Evolutionary conservation across 202 grass and related monocot species (phyloP).

Genomic region (Dendrocalamus latiflorus): DNA sequence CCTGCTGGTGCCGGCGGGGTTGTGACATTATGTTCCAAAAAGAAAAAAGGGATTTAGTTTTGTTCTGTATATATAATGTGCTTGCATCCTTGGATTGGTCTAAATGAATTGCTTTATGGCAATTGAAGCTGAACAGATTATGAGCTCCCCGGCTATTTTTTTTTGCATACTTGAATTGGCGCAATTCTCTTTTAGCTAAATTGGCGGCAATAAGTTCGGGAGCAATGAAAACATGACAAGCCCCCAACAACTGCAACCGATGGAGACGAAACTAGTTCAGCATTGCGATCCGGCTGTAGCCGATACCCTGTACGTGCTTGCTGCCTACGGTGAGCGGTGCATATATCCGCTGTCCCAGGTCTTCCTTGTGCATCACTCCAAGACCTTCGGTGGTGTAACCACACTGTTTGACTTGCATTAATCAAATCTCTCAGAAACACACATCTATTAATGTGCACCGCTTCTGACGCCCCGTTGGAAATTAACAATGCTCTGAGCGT

Average conservation of each 20-base stretch:
- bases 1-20: background rate
- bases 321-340: too few relatives aligned
- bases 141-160: background rate
- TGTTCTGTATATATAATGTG: background rate
- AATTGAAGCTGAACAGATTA: background rate
- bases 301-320: too few relatives aligned
- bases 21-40: background rate
- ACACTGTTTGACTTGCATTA: background rate
- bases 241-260: too few relatives aligned
- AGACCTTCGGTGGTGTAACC: too few relatives aligned
- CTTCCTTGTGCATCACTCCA: too few relatives aligned
- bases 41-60: background rate
- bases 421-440: background rate
- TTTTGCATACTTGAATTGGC: background rate
- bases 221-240: background rate
- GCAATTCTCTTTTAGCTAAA: background rate
- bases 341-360: too few relatives aligned
- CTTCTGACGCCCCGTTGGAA: background rate
- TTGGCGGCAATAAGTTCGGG: background rate
- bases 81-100: too few relatives aligned
- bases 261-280: too few relatives aligned
- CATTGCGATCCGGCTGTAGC: too few relatives aligned
- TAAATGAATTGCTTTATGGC: background rate
- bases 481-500: background rate
- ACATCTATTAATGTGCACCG: background rate